These are phyloP conservation scores for Barbatosphaeria neglecta DNA, from an alignment of 495 filamentous ascomycete genomes.

Conservation along the genomic window DNA sequence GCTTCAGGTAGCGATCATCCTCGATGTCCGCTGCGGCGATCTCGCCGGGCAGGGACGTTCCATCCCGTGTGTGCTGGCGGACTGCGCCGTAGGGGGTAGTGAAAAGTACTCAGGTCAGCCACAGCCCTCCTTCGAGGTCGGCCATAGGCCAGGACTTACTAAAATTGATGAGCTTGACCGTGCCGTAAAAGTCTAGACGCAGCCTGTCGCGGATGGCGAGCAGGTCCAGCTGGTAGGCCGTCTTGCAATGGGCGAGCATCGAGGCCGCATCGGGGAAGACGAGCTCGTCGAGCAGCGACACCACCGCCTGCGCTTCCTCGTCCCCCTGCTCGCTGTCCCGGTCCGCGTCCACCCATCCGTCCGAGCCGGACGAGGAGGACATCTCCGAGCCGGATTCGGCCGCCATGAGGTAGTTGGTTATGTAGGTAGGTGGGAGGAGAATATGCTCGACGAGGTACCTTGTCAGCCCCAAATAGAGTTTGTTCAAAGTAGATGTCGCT, in stretches of 20 bases:
- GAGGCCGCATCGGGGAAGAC: conserved; percentile 51
- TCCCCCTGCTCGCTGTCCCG: conserved; percentile 45
- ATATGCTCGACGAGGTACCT: no score
- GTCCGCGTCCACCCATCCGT: conserved; percentile 73
- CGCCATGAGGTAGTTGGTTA: conserved; percentile 3
- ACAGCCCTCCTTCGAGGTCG: neutral
- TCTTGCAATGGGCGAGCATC: conserved; percentile 64
- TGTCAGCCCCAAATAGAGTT: no score
- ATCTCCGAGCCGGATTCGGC: neutral
- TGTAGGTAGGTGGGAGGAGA: no score
- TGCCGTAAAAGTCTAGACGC: conserved; percentile 68
- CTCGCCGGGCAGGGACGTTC: conserved; percentile 38
- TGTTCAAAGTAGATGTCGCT: no score
- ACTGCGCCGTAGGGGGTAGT: no score
- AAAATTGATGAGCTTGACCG: conserved; percentile 79
- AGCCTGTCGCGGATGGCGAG: conserved; percentile 49
- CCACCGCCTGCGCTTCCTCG: conserved; percentile 43
- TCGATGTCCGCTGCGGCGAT: conserved; percentile 49
- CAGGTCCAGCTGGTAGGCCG: conserved; percentile 65
- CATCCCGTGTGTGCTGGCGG: conserved; percentile 28
- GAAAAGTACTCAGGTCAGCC: neutral
- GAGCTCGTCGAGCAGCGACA: conserved; percentile 60
- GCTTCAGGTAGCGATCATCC: conserved; percentile 68
- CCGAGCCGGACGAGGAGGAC: conserved; percentile 32
- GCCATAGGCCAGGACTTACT: conserved; percentile 20